phyloP scores from a whole-genome alignment of 208 protist genomes.

The Strigomonas culicis region DNA sequence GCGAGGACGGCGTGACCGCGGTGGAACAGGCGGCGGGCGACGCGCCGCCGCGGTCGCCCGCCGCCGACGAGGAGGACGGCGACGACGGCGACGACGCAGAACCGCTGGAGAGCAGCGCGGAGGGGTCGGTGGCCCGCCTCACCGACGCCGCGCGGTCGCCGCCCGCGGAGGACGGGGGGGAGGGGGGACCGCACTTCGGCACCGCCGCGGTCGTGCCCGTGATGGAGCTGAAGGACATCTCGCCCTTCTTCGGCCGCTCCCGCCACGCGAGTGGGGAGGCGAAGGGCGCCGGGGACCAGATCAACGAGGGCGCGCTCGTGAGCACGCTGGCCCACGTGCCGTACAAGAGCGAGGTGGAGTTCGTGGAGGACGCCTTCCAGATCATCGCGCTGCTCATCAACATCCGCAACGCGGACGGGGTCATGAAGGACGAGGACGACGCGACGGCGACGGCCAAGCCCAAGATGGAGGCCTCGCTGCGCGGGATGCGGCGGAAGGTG shows the following conservation, averaged over 20 bases:
- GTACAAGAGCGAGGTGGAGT: slow-evolving; percentile 88
- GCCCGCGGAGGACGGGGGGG: background rate
- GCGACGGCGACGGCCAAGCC: slow-evolving; percentile 53
- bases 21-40: background rate
- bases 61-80: background rate
- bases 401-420: slow-evolving; percentile 78
- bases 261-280: background rate
- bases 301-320: background rate
- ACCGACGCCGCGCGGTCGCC: background rate
- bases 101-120: background rate
- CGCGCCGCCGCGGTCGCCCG: background rate
- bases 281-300: background rate
- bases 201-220: background rate
- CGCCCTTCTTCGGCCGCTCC: background rate
- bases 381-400: slow-evolving; percentile 79
- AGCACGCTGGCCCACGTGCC: slow-evolving; percentile 20
- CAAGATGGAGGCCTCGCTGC: slow-evolving; percentile 77
- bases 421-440: slow-evolving; percentile 91
- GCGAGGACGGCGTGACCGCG: slow-evolving; percentile 22
- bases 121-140: background rate
- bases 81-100: background rate
- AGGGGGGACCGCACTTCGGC: background rate
- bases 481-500: slow-evolving; percentile 81
- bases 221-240: slow-evolving; percentile 19
- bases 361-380: slow-evolving; percentile 90